phyloP scores from a whole-genome alignment of 257 asterid species.

The Pogostemon cablin region DNA sequence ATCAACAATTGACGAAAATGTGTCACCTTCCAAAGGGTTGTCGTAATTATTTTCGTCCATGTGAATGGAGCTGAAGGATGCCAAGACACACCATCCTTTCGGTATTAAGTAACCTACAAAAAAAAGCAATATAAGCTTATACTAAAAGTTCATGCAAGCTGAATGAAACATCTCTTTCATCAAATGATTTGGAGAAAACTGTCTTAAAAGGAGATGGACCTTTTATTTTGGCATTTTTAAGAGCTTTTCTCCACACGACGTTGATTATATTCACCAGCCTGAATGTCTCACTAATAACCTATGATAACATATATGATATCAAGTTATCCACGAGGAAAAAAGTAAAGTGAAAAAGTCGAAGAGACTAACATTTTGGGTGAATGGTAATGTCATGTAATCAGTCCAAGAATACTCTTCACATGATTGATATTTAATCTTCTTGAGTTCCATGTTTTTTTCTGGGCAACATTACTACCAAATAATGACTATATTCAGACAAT shows the following conservation, averaged over 20 bases:
- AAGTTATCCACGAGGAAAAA: background rate
- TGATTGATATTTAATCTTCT: constrained; percentile 49
- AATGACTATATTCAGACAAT: too few species aligned
- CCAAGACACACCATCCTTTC: constrained; percentile 85
- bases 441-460: constrained; percentile 92
- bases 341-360: background rate
- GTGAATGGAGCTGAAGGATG: constrained; percentile 88
- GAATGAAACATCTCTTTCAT: background rate
- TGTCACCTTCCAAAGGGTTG: constrained; percentile 84
- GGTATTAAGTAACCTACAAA: constrained; percentile 86
- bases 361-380: constrained; percentile 75
- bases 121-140: background rate
- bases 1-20: background rate
- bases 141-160: background rate
- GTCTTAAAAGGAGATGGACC: constrained; percentile 39
- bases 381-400: constrained; percentile 74
- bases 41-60: constrained; percentile 77
- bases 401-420: constrained; percentile 74
- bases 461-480: constrained; percentile 30
- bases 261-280: constrained; percentile 83
- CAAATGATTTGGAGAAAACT: background rate
- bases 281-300: constrained; percentile 93
- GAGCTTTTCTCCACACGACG: constrained; percentile 98
- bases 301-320: background rate
- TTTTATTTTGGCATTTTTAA: constrained; percentile 81